A percentile compares a stretch with the other conserved stretches of the same genome.
These are phyloP conservation scores for Dictyostelium purpureum DNA, from an alignment of 78 protist species.

Conservation along the genomic window DNA sequence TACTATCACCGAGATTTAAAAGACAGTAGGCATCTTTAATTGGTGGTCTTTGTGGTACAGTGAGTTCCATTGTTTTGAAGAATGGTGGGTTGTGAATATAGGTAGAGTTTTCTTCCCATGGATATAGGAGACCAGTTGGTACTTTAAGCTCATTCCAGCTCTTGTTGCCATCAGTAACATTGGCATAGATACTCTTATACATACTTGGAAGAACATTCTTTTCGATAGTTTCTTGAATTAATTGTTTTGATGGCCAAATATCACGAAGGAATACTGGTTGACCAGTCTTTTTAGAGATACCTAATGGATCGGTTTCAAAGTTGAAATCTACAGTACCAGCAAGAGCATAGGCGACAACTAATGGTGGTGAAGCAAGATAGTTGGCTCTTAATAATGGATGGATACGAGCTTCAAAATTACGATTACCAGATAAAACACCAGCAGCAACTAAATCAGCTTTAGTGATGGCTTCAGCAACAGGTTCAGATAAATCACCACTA, in stretches of 20 bases:
- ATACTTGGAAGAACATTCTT: slow-evolving; percentile 78
- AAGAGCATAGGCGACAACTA: slow-evolving; percentile 93
- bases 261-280: slow-evolving; percentile 88
- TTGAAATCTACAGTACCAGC: slow-evolving; percentile 92
- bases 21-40: slow-evolving; percentile 82
- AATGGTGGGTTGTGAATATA: slow-evolving; percentile 93
- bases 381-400: slow-evolving; percentile 89
- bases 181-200: slow-evolving; percentile 82
- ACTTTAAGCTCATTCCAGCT: slow-evolving; percentile 87
- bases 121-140: slow-evolving; percentile 79
- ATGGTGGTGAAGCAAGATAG: slow-evolving; percentile 94
- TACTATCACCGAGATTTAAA: slow-evolving; percentile 90
- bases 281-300: slow-evolving; percentile 62
- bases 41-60: slow-evolving; percentile 53
- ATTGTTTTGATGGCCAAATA: slow-evolving; percentile 93
- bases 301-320: slow-evolving; percentile 83
- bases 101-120: slow-evolving; percentile 92
- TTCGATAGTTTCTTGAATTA: slow-evolving; percentile 60
- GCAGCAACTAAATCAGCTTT: slow-evolving; percentile 83
- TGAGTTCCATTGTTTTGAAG: slow-evolving; percentile 83
- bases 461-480: slow-evolving; percentile 83
- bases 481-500: slow-evolving; percentile 83
- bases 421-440: slow-evolving; percentile 94
- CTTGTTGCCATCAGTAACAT: slow-evolving; percentile 83
- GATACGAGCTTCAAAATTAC: slow-evolving; percentile 94